These are phyloP conservation scores for Scheffersomyces lignicola DNA, from an alignment of 1,139 yeast species.

Conservation along the genomic window DNA sequence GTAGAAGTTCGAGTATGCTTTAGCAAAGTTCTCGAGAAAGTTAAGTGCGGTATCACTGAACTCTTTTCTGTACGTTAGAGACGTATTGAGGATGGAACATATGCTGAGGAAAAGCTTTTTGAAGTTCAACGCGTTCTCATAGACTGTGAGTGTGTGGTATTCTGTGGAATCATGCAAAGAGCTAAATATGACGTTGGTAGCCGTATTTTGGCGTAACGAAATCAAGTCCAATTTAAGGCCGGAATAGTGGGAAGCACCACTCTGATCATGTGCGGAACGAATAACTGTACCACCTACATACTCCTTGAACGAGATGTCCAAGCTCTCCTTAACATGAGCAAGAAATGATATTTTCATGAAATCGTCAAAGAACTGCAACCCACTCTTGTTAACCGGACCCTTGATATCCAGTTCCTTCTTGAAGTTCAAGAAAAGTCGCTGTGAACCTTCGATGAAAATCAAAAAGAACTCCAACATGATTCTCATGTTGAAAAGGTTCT, in stretches of 20 bases:
- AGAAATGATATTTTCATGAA: conserved; percentile 67
- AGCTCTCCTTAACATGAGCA: conserved; percentile 60
- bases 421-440: conserved; percentile 24
- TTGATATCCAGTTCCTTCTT: conserved; percentile 9
- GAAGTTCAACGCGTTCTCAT: conserved; percentile 56
- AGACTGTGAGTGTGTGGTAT: conserved; percentile 12
- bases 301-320: conserved; percentile 37
- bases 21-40: conserved; percentile 32
- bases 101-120: conserved; percentile 50
- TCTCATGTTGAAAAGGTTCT: conserved; percentile 81
- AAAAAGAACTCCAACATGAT: conserved; percentile 64
- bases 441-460: conserved; percentile 54
- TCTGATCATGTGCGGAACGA: conserved; percentile 8
- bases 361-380: conserved; percentile 54
- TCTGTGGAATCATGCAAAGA: conserved; percentile 2
- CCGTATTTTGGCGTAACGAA: conserved; percentile 15
- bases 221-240: conserved; percentile 23
- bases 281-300: conserved; percentile 24
- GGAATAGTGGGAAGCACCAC: conserved; percentile 7
- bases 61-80: conserved; percentile 54
- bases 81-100: conserved; percentile 60
- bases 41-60: conserved; percentile 48
- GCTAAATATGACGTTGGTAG: conserved; percentile 8
- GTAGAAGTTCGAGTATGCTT: conserved; percentile 30
- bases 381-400: conserved; percentile 19